Base-by-base conservation (phyloP, 2,329 filamentous ascomycete genomes). In the Harringtonia aguacate region DNA sequence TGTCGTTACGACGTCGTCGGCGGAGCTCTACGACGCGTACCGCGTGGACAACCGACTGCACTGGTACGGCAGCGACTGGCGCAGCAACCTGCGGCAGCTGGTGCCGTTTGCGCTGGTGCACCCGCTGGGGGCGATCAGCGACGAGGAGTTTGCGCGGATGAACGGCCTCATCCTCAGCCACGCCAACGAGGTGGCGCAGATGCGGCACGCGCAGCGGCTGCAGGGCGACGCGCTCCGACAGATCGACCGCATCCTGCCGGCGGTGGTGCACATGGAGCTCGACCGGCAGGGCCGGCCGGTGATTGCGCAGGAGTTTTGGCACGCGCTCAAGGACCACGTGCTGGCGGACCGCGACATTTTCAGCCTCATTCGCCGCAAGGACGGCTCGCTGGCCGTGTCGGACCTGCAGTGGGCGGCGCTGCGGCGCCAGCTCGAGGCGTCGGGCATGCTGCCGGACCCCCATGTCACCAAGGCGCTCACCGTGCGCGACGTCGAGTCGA, bases 281-380 rank as follows among this genome's bases (percentile, higher is more conserved):
- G 63, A 71, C 45, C 58, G 63, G 29, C 58, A 73, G 27, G 80
- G 79, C 14, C 67, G 70, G 10, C 59, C 66, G 0, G 61, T 72
- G 20, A 72, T 86, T 15, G 63, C 73, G 0, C 66, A 75, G 21
- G 70, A 77, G 3, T 84, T 87, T 47, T 87, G 77, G 73, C 66
- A 75, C 45, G 81, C 80, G 0, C 57, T 87, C 9, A 65, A 68
- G 21, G 70, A 73, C 43, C 66, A 72, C 45, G 70, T 84, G 39
- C 62, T 62, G 18, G 58, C 63, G 2, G 73, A 75, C 36, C 62
- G 62, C 2, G 60, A 62, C 27, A 64, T 77, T 33, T 55, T 76
- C 31, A 69, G 62, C 4, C 52, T 75, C 4, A 63, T 72, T 30
- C 62, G 64, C 27, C 56, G 60, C 4, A 55, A 58, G 3, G 54